Base-by-base conservation (phyloP, 2,329 filamentous ascomycete genomes). In the Chrysoporthe austroafricana region DNA sequence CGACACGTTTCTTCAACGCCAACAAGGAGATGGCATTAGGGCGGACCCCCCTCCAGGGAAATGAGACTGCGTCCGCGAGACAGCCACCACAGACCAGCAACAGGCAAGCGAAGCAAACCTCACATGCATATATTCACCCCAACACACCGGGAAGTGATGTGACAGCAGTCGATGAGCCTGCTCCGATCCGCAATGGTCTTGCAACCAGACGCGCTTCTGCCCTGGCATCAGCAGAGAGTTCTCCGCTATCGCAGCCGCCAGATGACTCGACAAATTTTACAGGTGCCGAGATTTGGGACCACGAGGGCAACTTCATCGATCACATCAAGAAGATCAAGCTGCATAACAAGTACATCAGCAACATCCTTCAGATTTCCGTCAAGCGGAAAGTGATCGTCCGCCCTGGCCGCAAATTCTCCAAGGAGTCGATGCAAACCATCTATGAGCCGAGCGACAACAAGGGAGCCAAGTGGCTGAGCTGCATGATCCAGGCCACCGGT, bases 401-500 rank as follows among this genome's bases (percentile, higher is more conserved):
- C 1, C 74, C 74, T 4, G 79, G 79, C 14, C 74, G 81, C 21
- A 79, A 78, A n/a, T 82, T 84, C 65, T 79, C 76, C 13, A 71
- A 75, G 2, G 73, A 78, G 3, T 76, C 80, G 7, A 75, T 84
- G 9, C 75, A 78, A 3, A 76, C 72, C 39, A 80, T 84, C 46
- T 81, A 82, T 63, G 79, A 80, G 14, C 77, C 79, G 7, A 75
- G 74, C n/a, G 80, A 82, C 58, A 73, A 73, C 2, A 82, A 83
- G 70, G 78, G 77, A 0, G 77, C 80, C 61, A 83, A 81, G 70
- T 85, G 82, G 82, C 71, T 84, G 8, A 79, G 80, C 14, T 81
- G 80, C 66, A 83, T 84, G 78, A 83, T 85, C 43, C 83, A 86
- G 68, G 84, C 84, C 1, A 83, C 79, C 0, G 83, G 84, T 1